Evolutionary conservation across 306 rosid genomes (phyloP), one percentile per base, ranked within the genome.

Genomic region (Quercus wislizeni): DNA sequence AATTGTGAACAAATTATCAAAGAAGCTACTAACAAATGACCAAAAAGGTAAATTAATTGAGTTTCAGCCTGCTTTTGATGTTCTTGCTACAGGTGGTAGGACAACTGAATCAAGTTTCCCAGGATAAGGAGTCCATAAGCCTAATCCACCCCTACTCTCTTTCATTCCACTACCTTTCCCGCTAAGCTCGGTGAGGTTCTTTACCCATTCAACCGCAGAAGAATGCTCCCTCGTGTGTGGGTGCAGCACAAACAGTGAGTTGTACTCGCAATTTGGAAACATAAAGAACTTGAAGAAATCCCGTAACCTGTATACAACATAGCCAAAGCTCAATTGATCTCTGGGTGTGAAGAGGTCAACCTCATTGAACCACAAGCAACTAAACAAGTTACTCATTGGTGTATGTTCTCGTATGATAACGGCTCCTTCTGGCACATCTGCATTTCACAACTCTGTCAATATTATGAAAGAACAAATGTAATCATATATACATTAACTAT

Each of bases 341-440:
- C 98, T 90, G 21, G 99, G 98, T 20, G 99, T 96, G 89, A 96
- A 91, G 85, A 91, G 97, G 88, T 93, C 82, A 65, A 96, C 98
- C 92, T 93, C 98, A 52, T 91, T 96, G 87, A 96, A 96, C 99
- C 98, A 96, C 89, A 96, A 81, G 83, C 98, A 96, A 87, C 98
- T 93, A 89, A 96, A 96, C 89, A 96, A 87, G 80, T 96, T 86
- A 35, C 84, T 91, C 79, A 89, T 88, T 3, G 83, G 85, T 1
- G 94, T 91, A 52, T 96, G 99, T 81, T 96, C 98, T 55, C 97
- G 89, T 74, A 93, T 68, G 63, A 96, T 93, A 33, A 95, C 52
- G 21, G 99, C 99, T 87, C 97, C 98, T 84, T 96, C 99, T 6
- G 98, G 99, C 62, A 96, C 99, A 87, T 96, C 98, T 95, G 93